Percentiles rank a stretch among this genome's conserved stretches.
phyloP scores from a whole-genome alignment of 257 asterid genomes.

The Lithospermum erythrorhizon region DNA sequence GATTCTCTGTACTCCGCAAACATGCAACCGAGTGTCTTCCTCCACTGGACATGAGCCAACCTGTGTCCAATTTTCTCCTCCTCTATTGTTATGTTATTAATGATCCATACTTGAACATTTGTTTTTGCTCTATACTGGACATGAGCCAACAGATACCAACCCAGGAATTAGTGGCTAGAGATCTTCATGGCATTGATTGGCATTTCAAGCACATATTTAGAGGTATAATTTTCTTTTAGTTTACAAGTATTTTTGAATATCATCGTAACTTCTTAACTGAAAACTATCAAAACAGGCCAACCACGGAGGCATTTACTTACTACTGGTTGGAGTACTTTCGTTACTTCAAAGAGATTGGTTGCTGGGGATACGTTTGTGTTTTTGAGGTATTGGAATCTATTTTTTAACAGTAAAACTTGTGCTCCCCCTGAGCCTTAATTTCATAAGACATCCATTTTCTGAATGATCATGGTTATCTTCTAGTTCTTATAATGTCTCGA shows the following conservation, averaged over 20 bases:
- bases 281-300: constrained; percentile 41
- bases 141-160: constrained; percentile 55
- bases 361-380: constrained; percentile 77
- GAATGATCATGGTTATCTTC: not conserved
- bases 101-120: not conserved
- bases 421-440: not conserved
- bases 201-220: constrained; percentile 73
- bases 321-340: constrained; percentile 83
- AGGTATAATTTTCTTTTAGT: constrained; percentile 26
- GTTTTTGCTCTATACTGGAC: constrained; percentile 19
- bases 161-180: constrained; percentile 63
- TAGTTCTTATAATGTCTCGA: not conserved
- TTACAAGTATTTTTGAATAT: not conserved
- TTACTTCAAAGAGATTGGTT: constrained; percentile 59
- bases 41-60: constrained; percentile 21
- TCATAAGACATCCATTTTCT: not conserved
- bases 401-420: not conserved
- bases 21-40: constrained; percentile 47
- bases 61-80: not conserved
- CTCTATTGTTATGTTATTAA: not conserved
- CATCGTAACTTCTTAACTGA: constrained; percentile 2
- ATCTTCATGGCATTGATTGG: constrained; percentile 63
- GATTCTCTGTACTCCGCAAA: constrained; percentile 42
- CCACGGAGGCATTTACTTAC: constrained; percentile 83
- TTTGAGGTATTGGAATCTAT: constrained; percentile 33